Evolutionary conservation across 1,139 yeast species (phyloP).

Genomic region (Geotrichum bryndzae): DNA sequence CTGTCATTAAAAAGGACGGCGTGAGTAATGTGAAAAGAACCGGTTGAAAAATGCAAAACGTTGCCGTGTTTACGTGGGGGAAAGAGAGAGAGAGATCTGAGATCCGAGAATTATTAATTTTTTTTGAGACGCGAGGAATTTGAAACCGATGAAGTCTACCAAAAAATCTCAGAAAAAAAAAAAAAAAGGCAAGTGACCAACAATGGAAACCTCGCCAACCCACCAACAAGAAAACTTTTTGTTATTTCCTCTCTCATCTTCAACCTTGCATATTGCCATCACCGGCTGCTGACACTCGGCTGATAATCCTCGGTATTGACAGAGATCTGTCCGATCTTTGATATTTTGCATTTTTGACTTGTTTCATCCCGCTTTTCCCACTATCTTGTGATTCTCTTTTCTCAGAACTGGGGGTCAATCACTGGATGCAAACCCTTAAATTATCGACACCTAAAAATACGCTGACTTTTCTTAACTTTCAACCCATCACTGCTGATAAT

Average conservation of each 20-base stretch:
- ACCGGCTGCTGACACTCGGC: background rate
- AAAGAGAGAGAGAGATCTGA: background rate
- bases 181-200: background rate
- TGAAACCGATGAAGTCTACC: background rate
- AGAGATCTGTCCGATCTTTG: background rate
- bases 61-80: background rate
- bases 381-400: background rate
- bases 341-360: background rate
- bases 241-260: background rate
- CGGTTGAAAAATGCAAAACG: background rate
- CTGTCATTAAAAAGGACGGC: background rate
- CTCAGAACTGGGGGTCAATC: background rate
- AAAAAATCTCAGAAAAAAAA: background rate
- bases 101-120: too few species aligned
- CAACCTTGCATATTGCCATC: background rate
- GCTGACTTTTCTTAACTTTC: background rate
- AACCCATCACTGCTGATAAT: background rate
- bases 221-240: background rate
- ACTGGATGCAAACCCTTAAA: background rate
- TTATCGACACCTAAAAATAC: background rate
- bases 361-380: background rate
- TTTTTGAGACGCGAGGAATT: background rate
- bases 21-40: background rate
- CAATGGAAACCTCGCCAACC: background rate
- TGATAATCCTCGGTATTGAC: background rate